Evolutionary conservation across 768 basidiomycete genomes (phyloP).

Genomic region (Mycena albidolilacea): DNA sequence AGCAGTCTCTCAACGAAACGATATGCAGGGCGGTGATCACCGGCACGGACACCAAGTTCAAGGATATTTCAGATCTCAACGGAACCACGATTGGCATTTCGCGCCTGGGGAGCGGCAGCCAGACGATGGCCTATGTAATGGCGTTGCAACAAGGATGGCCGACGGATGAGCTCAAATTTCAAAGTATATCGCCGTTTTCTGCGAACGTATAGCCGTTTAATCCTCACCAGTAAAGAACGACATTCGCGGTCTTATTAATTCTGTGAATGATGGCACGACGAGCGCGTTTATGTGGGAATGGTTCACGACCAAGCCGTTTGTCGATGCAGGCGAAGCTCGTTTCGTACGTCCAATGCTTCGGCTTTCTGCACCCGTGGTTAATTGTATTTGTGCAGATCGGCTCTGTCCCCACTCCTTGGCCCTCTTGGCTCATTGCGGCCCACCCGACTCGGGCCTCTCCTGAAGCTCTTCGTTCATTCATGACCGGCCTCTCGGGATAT

Average conservation of each 20-base stretch:
- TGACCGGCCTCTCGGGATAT: slow-evolving; percentile 72
- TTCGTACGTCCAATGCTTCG: slow-evolving; percentile 71
- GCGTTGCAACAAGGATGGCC: slow-evolving; percentile 90
- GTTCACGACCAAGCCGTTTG: slow-evolving; percentile 82
- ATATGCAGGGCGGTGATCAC: slow-evolving; percentile 90
- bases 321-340: slow-evolving; percentile 82
- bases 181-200: slow-evolving; percentile 60
- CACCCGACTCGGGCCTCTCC: slow-evolving; percentile 77
- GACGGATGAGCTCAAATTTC: slow-evolving; percentile 73
- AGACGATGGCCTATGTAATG: slow-evolving; percentile 98
- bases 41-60: slow-evolving; percentile 79
- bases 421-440: slow-evolving; percentile 95
- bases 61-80: slow-evolving; percentile 80
- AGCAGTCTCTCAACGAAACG: neutral
- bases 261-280: slow-evolving; percentile 78
- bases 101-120: slow-evolving; percentile 89
- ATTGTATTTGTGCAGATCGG: slow-evolving; percentile 68
- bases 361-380: neutral
- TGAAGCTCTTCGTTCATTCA: slow-evolving; percentile 68
- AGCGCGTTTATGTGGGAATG: slow-evolving; percentile 88
- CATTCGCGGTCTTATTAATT: slow-evolving; percentile 49
- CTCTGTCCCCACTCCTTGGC: slow-evolving; percentile 94
- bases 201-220: slow-evolving; percentile 64
- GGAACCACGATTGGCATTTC: slow-evolving; percentile 93
- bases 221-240: slow-evolving; percentile 65